Evolutionary conservation across 805 yeast species (phyloP).

Genomic region (Candida maltosa): DNA sequence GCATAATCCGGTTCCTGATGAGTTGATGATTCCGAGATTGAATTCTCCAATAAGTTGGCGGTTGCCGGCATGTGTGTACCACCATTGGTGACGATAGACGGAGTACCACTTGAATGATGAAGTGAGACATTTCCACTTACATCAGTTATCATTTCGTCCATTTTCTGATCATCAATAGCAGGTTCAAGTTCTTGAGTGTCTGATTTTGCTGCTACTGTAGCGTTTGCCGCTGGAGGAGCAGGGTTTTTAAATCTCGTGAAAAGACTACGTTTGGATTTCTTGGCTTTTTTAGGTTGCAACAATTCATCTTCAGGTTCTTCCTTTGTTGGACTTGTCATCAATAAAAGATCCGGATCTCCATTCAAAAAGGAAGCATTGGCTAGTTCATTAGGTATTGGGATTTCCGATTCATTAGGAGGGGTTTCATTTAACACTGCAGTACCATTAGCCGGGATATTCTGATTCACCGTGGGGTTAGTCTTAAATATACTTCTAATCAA

Average conservation of each 20-base stretch:
- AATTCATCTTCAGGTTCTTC: conserved; percentile 20
- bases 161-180: conserved; percentile 10
- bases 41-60: conserved; percentile 3
- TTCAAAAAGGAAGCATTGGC: neutral
- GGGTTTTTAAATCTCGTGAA: conserved; percentile 38
- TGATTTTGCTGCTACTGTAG: conserved; percentile 8
- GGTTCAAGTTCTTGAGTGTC: too few species aligned
- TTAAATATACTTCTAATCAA: conserved; percentile 33
- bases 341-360: conserved; percentile 13
- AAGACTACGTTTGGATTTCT: conserved; percentile 30
- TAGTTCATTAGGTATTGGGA: neutral
- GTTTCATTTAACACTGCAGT: too few species aligned
- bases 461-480: conserved; percentile 6
- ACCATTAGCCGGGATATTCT: conserved; percentile 1
- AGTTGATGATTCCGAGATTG: conserved; percentile 9
- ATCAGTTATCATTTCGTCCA: conserved; percentile 5
- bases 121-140: conserved; percentile 7
- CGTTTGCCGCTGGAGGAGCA: conserved; percentile 3
- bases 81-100: conserved; percentile 18
- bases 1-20: conserved; percentile 37
- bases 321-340: conserved; percentile 18
- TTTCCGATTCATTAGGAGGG: conserved; percentile 3
- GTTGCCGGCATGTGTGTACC: neutral
- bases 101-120: conserved; percentile 18
- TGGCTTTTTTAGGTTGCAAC: conserved; percentile 22